These are phyloP conservation scores for Plasmodium gallinaceum DNA, from an alignment of 169 alveolate genomes.

Conservation along the genomic window DNA sequence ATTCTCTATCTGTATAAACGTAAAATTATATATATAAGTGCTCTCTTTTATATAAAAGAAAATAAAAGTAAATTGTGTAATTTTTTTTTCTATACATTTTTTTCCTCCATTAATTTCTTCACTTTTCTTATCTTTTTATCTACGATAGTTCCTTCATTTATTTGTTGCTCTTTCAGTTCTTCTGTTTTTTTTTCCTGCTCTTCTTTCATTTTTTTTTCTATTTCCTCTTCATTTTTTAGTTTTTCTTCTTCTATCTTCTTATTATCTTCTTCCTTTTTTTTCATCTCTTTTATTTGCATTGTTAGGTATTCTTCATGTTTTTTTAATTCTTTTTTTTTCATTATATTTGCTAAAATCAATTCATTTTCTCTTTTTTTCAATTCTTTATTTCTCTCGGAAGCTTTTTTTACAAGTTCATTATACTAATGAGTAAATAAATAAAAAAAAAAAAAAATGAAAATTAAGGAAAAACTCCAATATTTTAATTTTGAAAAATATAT, in stretches of 20 bases:
- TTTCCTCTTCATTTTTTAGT: not conserved
- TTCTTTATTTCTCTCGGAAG: slow-evolving; percentile 24
- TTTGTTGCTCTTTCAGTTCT: not conserved
- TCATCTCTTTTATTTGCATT: slow-evolving; percentile 24
- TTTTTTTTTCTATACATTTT: slow-evolving; percentile 18
- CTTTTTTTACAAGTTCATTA: slow-evolving; percentile 21
- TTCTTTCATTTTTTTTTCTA: not conserved
- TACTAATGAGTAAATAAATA: slow-evolving; percentile 10
- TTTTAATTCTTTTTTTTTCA: slow-evolving; percentile 10
- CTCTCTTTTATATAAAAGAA: not conserved
- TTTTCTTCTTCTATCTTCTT: not conserved
- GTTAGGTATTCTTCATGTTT: slow-evolving; percentile 36
- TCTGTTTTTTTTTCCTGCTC: not conserved
- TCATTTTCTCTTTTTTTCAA: slow-evolving; percentile 12
- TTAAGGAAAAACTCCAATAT: not conserved
- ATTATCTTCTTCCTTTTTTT: slow-evolving; percentile 8
- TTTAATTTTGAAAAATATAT: too few species aligned
- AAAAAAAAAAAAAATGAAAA: not conserved
- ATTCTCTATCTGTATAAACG: slow-evolving; percentile 21
- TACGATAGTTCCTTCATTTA: not conserved
- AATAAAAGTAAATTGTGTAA: not conserved
- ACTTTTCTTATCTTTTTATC: slow-evolving; percentile 23
- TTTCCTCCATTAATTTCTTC: slow-evolving; percentile 7
- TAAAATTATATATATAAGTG: not conserved
- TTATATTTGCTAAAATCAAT: not conserved